Evolutionary conservation across 192 early-diverging fungal genomes (phyloP).

Genomic region (Lunasporangiospora selenospora): DNA sequence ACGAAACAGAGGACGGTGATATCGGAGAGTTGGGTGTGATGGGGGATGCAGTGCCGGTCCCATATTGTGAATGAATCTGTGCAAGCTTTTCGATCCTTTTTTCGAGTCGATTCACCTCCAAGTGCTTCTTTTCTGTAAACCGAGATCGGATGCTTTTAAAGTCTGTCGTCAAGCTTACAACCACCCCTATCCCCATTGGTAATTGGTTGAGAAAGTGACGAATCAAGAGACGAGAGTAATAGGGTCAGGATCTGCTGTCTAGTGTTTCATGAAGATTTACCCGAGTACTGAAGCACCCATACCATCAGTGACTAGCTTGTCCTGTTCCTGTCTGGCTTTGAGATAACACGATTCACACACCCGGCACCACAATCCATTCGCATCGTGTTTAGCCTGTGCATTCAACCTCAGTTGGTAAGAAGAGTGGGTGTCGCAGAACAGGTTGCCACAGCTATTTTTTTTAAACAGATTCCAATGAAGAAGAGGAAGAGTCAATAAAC

Average conservation of each 20-base stretch:
- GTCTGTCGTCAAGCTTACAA: constrained; percentile 54
- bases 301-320: constrained; percentile 53
- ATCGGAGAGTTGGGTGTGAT: background rate
- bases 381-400: constrained; percentile 63
- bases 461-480: background rate
- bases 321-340: constrained; percentile 35
- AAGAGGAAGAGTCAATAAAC: background rate
- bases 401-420: constrained; percentile 63
- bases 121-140: constrained; percentile 62
- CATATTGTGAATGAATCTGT: constrained; percentile 22
- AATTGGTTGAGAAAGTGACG: background rate
- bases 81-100: constrained; percentile 76
- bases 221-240: background rate
- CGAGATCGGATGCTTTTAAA: constrained; percentile 59
- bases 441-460: constrained; percentile 60
- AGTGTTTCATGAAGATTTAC: background rate
- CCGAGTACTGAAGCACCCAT: background rate
- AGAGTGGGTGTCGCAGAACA: constrained; percentile 69
- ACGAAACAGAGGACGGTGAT: constrained; percentile 7
- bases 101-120: constrained; percentile 77
- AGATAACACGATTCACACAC: constrained; percentile 65
- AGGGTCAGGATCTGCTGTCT: background rate
- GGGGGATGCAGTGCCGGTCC: background rate
- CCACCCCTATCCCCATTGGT: constrained; percentile 29
- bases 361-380: constrained; percentile 62